phyloP scores from a whole-genome alignment of 768 basidiomycete genomes.

The Cubamyces sp. region DNA sequence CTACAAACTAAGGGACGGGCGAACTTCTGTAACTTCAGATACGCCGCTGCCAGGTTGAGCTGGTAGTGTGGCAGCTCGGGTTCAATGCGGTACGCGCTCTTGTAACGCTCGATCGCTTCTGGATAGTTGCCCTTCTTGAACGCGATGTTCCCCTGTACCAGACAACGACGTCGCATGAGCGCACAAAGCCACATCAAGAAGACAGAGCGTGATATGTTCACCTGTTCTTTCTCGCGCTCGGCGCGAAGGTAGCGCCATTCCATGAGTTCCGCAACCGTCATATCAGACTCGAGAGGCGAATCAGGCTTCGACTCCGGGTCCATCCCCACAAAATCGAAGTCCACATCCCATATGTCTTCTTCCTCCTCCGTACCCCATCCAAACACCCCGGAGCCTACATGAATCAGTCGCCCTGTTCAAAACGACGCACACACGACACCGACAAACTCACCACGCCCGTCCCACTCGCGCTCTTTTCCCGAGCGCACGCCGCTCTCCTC shows the following conservation, averaged over 20 bases:
- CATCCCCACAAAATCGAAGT: conserved; percentile 63
- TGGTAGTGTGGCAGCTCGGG: conserved; percentile 78
- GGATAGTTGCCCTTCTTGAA: conserved; percentile 66
- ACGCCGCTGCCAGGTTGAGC: conserved; percentile 75
- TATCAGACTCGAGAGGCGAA: conserved; percentile 44
- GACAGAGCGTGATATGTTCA: conserved; percentile 32
- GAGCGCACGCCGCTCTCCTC: conserved; percentile 58
- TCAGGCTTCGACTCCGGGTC: conserved; percentile 44
- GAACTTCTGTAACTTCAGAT: conserved; percentile 71
- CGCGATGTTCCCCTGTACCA: conserved; percentile 68
- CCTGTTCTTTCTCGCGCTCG: conserved; percentile 72
- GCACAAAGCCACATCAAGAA: not conserved
- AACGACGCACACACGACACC: not conserved
- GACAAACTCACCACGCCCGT: conserved; percentile 56
- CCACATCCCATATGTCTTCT: conserved; percentile 77
- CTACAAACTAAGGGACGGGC: conserved; percentile 29
- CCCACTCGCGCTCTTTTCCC: conserved; percentile 79
- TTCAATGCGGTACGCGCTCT: conserved; percentile 63
- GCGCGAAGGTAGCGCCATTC: conserved; percentile 74
- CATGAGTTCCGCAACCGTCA: conserved; percentile 77
- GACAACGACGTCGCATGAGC: not conserved
- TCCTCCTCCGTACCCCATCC: conserved; percentile 80
- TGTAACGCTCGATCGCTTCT: conserved; percentile 60
- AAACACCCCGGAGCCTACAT: conserved; percentile 56
- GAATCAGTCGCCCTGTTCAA: not conserved